Evolutionary conservation across 257 asterid species (phyloP).

Genomic region (Capsicum baccatum): DNA sequence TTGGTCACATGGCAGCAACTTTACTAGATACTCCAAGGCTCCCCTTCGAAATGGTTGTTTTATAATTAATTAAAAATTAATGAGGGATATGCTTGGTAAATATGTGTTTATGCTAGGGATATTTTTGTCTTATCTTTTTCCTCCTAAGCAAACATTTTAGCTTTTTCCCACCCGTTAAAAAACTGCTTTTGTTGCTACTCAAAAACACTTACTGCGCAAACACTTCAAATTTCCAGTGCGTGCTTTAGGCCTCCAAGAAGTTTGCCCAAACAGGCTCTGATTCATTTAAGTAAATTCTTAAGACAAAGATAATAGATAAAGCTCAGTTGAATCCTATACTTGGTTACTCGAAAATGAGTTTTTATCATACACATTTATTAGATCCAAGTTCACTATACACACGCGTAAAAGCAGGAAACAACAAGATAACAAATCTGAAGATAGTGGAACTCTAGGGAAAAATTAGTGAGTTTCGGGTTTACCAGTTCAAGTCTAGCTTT

Average conservation of each 20-base stretch:
- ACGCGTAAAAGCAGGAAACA: background rate
- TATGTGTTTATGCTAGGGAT: background rate
- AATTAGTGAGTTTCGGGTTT: background rate
- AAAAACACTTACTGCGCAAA: background rate
- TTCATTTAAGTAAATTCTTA: background rate
- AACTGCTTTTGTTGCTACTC: background rate
- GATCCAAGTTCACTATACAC: background rate
- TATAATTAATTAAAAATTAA: background rate
- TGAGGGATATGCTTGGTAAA: background rate
- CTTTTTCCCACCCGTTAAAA: background rate
- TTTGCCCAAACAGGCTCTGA: background rate
- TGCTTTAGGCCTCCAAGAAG: background rate
- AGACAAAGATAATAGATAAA: background rate
- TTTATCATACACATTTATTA: background rate
- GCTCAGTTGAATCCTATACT: background rate
- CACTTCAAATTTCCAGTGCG: background rate
- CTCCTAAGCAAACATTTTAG: background rate
- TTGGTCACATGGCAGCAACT: no score
- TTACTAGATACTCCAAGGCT: no score
- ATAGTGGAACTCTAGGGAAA: background rate
- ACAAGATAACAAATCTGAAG: background rate
- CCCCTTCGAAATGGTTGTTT: background rate
- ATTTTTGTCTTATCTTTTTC: background rate
- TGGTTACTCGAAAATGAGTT: background rate
- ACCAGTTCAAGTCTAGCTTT: background rate